These are phyloP conservation scores for Tylopilus cervinicoccineus DNA, from an alignment of 768 basidiomycete genomes.

Conservation along the genomic window DNA sequence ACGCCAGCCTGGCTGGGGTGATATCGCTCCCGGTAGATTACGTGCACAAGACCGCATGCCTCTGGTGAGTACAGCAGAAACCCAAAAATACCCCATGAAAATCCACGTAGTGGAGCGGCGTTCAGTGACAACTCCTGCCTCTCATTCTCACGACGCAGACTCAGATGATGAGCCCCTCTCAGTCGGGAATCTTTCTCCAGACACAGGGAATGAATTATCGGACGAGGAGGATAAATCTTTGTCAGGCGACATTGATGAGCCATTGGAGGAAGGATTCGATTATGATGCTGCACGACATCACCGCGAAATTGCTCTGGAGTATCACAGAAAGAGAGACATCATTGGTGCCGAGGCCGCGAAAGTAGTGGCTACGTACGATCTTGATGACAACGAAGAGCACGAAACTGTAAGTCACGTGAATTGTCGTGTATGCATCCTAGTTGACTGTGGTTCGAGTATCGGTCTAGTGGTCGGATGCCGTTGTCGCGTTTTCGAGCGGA, in stretches of 20 bases:
- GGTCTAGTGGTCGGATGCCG: constrained; percentile 43
- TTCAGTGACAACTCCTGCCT: constrained; percentile 31
- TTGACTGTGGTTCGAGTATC: constrained; percentile 12
- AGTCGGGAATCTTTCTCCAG: constrained; percentile 30
- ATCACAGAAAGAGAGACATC: constrained; percentile 55
- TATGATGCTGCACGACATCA: constrained; percentile 63
- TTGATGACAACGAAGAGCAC: constrained; percentile 42
- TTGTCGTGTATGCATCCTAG: constrained; percentile 1
- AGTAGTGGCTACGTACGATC: constrained; percentile 46
- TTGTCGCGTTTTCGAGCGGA: constrained; percentile 66
- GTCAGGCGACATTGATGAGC: constrained; percentile 33
- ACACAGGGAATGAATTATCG: constrained; percentile 26
- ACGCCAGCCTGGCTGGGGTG: constrained; percentile 45
- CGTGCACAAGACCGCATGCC: constrained; percentile 36
- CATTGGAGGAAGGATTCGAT: constrained; percentile 49
- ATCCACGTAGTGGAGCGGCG: constrained; percentile 64
- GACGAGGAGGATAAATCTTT: constrained; percentile 17
- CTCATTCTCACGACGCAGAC: constrained; percentile 34
- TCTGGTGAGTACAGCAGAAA: constrained; percentile 27
- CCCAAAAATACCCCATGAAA: constrained; percentile 54
- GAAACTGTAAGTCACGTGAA: constrained; percentile 35
- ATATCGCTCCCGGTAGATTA: constrained; percentile 50
- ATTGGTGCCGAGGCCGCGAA: constrained; percentile 52
- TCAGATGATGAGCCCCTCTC: constrained; percentile 68
- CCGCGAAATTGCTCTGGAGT: constrained; percentile 70